Conservation (phyloP, 495 filamentous ascomycete species). For the Cercophora scortea region DNA sequence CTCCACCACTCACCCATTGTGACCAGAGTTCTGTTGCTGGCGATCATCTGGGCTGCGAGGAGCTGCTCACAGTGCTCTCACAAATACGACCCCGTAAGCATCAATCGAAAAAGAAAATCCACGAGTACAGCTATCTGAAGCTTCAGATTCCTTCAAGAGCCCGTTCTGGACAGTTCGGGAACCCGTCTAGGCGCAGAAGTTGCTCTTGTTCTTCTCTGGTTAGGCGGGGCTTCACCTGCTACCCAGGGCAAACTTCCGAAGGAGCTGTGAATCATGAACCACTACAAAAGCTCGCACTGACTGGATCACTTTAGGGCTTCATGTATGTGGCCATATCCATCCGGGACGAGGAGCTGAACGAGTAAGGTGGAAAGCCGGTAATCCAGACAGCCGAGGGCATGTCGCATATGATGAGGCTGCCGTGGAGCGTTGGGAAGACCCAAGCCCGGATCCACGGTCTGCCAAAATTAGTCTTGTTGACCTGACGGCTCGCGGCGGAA, state of each 20-base stretch:
- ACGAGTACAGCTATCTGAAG: too few species aligned
- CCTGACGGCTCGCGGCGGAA: conserved; percentile 26
- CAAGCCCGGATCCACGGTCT: conserved; percentile 21
- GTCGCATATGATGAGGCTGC: conserved; percentile 18
- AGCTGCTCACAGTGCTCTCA: conserved; percentile 61
- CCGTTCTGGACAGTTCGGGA: too few species aligned
- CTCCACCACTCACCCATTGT: conserved; percentile 64
- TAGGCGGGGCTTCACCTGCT: too few species aligned
- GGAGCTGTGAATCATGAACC: too few species aligned
- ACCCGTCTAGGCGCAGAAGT: too few species aligned
- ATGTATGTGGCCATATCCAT: conserved; percentile 89
- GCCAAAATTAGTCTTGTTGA: conserved; percentile 38
- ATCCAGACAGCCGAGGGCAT: not conserved
- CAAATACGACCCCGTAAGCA: conserved; percentile 54
- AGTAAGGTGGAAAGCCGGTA: conserved; percentile 46
- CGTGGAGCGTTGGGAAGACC: conserved; percentile 32
- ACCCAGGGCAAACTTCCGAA: too few species aligned
- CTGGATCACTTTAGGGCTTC: conserved; percentile 39
- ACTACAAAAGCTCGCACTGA: too few species aligned
- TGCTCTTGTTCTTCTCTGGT: too few species aligned
- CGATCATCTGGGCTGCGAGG: conserved; percentile 54
- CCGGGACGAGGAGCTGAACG: conserved; percentile 51
- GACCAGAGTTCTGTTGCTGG: conserved; percentile 47
- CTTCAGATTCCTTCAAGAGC: too few species aligned
- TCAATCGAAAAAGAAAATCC: too few species aligned